These are phyloP conservation scores for Balakata baccata DNA, from an alignment of 345 rosid species.

Conservation along the genomic window DNA sequence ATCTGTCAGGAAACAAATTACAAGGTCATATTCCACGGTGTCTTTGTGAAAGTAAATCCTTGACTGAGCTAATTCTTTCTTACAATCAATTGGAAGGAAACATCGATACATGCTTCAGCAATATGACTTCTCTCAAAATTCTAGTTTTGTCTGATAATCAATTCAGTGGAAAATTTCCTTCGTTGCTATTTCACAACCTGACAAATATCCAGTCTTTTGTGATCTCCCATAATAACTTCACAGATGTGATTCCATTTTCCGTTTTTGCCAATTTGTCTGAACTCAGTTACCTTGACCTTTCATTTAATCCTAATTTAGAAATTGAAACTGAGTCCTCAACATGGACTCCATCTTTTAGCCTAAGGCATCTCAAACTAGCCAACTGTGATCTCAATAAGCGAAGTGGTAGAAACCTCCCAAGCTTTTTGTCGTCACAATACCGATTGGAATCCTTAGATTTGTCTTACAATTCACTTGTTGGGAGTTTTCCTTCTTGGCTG, in stretches of 20 bases:
- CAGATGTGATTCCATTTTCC: conserved; percentile 4
- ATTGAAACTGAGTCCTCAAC: conserved; percentile 5
- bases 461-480: neutral
- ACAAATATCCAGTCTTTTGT: conserved; percentile 8
- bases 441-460: conserved; percentile 9
- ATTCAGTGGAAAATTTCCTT: conserved; percentile 5
- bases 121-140: conserved; percentile 1
- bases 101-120: conserved; percentile 4
- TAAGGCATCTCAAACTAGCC: conserved; percentile 2
- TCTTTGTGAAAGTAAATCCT: neutral
- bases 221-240: conserved; percentile 1
- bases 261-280: conserved; percentile 17
- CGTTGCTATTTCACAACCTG: conserved; percentile 10
- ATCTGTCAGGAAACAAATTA: conserved; percentile 8
- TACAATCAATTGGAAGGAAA: neutral
- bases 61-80: neutral
- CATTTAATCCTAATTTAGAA: neutral
- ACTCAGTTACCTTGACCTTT: conserved; percentile 14
- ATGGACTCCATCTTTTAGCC: conserved; percentile 15
- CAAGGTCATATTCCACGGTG: neutral
- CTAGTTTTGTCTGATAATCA: conserved; percentile 5
- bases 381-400: conserved; percentile 11
- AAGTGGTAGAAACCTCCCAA: conserved; percentile 1
- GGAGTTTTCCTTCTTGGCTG: conserved; percentile 16
- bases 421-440: conserved; percentile 8